These are phyloP conservation scores for Penicillium paradoxum DNA, from an alignment of 495 filamentous ascomycete species.

Conservation along the genomic window DNA sequence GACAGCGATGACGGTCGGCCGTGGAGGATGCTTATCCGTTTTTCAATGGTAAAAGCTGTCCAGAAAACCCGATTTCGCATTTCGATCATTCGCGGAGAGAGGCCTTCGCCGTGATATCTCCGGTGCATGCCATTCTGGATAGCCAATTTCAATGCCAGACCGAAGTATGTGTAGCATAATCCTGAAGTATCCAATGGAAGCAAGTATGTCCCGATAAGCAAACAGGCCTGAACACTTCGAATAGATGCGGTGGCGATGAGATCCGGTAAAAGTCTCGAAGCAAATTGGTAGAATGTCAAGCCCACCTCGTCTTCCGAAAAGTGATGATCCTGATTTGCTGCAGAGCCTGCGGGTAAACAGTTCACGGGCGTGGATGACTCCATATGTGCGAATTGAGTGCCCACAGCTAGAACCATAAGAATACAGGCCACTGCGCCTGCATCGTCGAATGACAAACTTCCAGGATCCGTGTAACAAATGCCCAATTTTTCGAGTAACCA, in stretches of 20 bases:
- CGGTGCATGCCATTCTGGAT: slow-evolving; percentile 54
- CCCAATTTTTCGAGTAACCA: slow-evolving; percentile 45
- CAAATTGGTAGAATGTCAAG: slow-evolving; percentile 49
- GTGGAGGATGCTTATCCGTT: slow-evolving; percentile 44
- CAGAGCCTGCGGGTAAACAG: slow-evolving; percentile 25
- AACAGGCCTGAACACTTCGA: slow-evolving; percentile 48
- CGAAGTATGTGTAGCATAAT: slow-evolving; percentile 49
- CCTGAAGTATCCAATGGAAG: slow-evolving; percentile 48
- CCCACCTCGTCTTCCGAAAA: slow-evolving; percentile 50
- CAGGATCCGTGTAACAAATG: slow-evolving; percentile 40
- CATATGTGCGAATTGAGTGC: slow-evolving; percentile 53
- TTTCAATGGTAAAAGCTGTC: slow-evolving; percentile 49
- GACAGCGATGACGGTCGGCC: slow-evolving; percentile 44
- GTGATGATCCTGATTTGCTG: slow-evolving; percentile 35
- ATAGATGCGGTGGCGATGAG: slow-evolving; percentile 50
- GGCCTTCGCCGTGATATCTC: slow-evolving; percentile 42
- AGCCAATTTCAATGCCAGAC: slow-evolving; percentile 45
- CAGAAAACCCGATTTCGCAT: slow-evolving; percentile 48
- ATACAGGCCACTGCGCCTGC: slow-evolving; percentile 44
- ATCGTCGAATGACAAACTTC: slow-evolving; percentile 42
- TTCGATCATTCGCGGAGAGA: slow-evolving; percentile 41
- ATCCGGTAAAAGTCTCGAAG: slow-evolving; percentile 46
- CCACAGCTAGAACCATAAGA: slow-evolving; percentile 48
- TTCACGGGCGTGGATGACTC: slow-evolving; percentile 42
- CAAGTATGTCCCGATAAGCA: slow-evolving; percentile 47